These are phyloP conservation scores for Pugionium cornutum DNA, from an alignment of 345 rosid genomes.

Conservation along the genomic window DNA sequence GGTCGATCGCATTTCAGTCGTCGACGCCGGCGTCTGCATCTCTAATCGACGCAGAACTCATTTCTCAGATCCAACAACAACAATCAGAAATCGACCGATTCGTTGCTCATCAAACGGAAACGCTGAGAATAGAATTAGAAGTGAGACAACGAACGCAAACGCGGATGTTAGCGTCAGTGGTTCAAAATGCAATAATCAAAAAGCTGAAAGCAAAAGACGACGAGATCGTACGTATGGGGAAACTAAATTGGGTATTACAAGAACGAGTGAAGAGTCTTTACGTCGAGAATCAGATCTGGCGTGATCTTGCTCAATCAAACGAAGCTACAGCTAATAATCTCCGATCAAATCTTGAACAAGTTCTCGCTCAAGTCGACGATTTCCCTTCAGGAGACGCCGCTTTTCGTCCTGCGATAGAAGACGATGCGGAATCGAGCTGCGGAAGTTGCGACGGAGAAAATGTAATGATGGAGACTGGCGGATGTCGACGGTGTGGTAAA, in stretches of 20 bases:
- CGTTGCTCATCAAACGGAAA: conserved; percentile 59
- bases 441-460: conserved; percentile 52
- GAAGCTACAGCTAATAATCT: conserved; percentile 74
- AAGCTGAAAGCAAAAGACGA: conserved; percentile 71
- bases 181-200: conserved; percentile 45
- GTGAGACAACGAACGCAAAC: conserved; percentile 61
- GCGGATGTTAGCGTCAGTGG: conserved; percentile 48
- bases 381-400: conserved; percentile 40
- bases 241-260: conserved; percentile 67
- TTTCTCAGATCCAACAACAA: conserved; percentile 54
- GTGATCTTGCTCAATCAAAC: conserved; percentile 64
- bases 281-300: conserved; percentile 72
- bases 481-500: conserved; percentile 63
- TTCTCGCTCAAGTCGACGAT: conserved; percentile 67
- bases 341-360: conserved; percentile 59
- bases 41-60: conserved; percentile 44
- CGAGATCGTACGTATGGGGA: conserved; percentile 62
- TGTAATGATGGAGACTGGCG: conserved; percentile 20
- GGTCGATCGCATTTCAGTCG: conserved; percentile 26
- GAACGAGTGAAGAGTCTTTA: conserved; percentile 61
- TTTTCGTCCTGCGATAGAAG: conserved; percentile 40
- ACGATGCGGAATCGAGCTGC: conserved; percentile 66
- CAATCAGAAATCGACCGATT: conserved; percentile 57
- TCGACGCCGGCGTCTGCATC: background rate
- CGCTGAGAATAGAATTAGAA: conserved; percentile 60